A percentile compares a stretch with the other conserved stretches of the same genome.
phyloP scores from a whole-genome alignment of 1,284 basidiomycete genomes.

The Amylostereum chailletii region DNA sequence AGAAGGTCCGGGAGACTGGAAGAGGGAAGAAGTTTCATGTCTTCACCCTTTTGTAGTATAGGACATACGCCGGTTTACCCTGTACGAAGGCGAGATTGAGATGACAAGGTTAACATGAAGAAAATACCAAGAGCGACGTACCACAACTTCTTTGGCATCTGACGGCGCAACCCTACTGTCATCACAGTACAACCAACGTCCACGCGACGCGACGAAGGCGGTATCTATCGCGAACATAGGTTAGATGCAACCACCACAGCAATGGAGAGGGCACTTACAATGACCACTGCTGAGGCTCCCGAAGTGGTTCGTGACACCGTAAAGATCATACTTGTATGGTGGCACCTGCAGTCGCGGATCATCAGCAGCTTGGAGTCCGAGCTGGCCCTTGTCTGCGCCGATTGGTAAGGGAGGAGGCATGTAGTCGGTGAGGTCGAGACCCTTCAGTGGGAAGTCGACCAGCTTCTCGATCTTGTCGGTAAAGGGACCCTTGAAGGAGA shows the following conservation, averaged over 20 bases:
- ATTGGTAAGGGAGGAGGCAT: slow-evolving; percentile 60
- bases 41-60: slow-evolving; percentile 76
- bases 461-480: slow-evolving; percentile 92
- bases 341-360: slow-evolving; percentile 78
- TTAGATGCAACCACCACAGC: neutral
- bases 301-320: slow-evolving; percentile 88
- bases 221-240: slow-evolving; percentile 49
- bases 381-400: slow-evolving; percentile 37
- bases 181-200: slow-evolving; percentile 82
- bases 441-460: slow-evolving; percentile 81
- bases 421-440: slow-evolving; percentile 85
- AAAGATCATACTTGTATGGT: slow-evolving; percentile 84
- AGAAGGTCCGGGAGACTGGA: no score
- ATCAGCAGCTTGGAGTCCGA: slow-evolving; percentile 29
- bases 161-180: slow-evolving; percentile 71
- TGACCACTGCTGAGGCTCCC: slow-evolving; percentile 88
- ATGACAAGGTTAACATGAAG: slow-evolving; percentile 3
- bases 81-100: slow-evolving; percentile 23
- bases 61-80: slow-evolving; percentile 82
- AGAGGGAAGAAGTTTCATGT: slow-evolving; percentile 17
- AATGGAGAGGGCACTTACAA: slow-evolving; percentile 50
- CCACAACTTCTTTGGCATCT: slow-evolving; percentile 76
- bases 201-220: slow-evolving; percentile 72
- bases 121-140: slow-evolving; percentile 33
- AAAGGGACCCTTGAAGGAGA: slow-evolving; percentile 87